Evolutionary conservation across 2,329 filamentous ascomycete species (phyloP), one percentile per base, ranked within the genome.

Genomic region (Curvularia spicifera): DNA sequence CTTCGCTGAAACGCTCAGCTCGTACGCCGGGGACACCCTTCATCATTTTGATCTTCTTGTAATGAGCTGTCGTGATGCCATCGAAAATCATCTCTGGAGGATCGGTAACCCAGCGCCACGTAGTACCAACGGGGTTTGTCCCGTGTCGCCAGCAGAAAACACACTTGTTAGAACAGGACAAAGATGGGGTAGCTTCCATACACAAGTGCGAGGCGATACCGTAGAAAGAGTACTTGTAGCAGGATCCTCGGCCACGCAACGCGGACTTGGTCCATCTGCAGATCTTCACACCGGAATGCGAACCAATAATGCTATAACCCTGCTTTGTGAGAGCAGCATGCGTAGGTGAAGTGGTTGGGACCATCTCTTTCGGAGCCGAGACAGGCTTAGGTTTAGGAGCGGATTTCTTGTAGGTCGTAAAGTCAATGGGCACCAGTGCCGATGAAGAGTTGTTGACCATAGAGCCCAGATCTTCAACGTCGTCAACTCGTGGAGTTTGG

Each of bases 141-240:
- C 94, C 95, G 74, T 98, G 95, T 6, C 95, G 89, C 95, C 94
- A 99, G 83, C 94, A 99, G 78, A 98, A 99, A 65, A 99, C 92
- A 77, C 95, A 98, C 77, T 99, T 98, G 81, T 98, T 98, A 62
- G 90, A 95, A 83, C 94, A 99, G 9, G 92, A 96, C 4, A 99
- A 85, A 0, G 93, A 97, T 0, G 94, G 94, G 0, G 94, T 98
- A 1, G 94, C 94, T 79, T 99, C 94, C 95, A 99, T 99, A 78
- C 94, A 99, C 61, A 96, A 89, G 73, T 99, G 95, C 0, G 93
- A 97, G 64, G 90, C 87, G 76, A 99, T 99, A 48, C 94, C 94
- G 77, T 99, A 99, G 77, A 99, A 96, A 0, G 91, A 96, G 78
- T 88, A 97, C 74, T 99, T 98, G 84, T 99, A 99, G 81, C 94